phyloP scores from a whole-genome alignment of 495 filamentous ascomycete species.

The Talaromyces stipitatus region DNA sequence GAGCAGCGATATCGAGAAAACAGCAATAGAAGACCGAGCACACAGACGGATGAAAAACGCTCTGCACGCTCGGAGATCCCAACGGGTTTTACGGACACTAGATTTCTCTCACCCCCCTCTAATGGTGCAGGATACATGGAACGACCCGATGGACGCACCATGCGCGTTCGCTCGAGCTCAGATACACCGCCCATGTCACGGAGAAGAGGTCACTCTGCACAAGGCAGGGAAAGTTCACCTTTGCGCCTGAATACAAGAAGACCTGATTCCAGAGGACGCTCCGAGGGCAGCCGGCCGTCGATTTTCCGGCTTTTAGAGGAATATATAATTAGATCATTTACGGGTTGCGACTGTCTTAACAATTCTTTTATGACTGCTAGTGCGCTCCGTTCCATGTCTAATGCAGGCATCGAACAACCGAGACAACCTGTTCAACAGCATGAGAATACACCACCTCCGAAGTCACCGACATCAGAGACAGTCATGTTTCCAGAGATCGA shows the following conservation, averaged over 20 bases:
- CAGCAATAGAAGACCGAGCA: not conserved
- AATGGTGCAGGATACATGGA: conserved; percentile 8
- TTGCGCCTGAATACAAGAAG: not conserved
- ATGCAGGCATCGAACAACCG: conserved; percentile 15
- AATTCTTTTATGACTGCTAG: conserved; percentile 53
- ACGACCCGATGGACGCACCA: conserved; percentile 12
- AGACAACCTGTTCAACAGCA: conserved; percentile 22
- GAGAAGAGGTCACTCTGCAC: conserved; percentile 11
- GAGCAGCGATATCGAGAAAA: not conserved
- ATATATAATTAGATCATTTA: conserved; percentile 62
- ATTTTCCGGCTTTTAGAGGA: conserved; percentile 71
- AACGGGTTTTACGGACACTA: not conserved
- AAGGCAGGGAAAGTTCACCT: conserved; percentile 6
- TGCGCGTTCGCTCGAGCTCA: conserved; percentile 22
- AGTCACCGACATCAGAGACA: conserved; percentile 11
- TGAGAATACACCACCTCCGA: conserved; percentile 13
- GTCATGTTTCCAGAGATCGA: conserved; percentile 51
- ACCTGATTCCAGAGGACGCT: not conserved
- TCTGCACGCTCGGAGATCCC: not conserved
- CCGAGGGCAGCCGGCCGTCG: conserved; percentile 13
- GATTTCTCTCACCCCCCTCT: not conserved
- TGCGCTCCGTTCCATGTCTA: conserved; percentile 16
- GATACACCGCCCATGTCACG: conserved; percentile 20
- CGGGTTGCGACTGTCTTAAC: conserved; percentile 64
- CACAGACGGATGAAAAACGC: not conserved